Base-by-base conservation (phyloP, 192 early-diverging fungal genomes). In the Dissophora globulifera region DNA sequence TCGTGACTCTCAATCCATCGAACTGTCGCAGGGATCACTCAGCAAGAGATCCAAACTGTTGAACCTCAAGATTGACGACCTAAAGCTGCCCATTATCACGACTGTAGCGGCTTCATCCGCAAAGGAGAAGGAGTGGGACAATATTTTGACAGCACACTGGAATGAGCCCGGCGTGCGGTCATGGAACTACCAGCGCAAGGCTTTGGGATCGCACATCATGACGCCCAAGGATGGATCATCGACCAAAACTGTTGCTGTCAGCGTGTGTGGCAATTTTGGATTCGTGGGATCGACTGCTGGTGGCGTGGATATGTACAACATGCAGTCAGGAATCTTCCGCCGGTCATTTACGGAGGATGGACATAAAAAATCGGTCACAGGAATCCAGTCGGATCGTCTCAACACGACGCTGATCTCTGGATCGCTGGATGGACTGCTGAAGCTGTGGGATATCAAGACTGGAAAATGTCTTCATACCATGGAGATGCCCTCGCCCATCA, bases 201-300 rank as follows among this genome's bases (percentile, higher is more conserved):
- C 85, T 0, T 58, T 98, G 65, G 93, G 93, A 30, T 85, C 89
- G 30, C 86, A 90, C 55, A 70, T 83, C 41, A 74, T 98, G 50
- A 30, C 78, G 3, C 83, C 90, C 40, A 79, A 80, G 32, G 95
- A 95, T 80, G 68, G 67, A 11, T 71, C 87, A 4, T 42, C 75
- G 1, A 85, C 92, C 32, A 91, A 85, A 62, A 76, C 87, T 0
- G 90, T 93, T 29, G 85, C 84, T 0, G 81, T 99, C 35, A 95
- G 92, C 76, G 79, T 85, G 1, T 98, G 96, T 55, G 98, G 98
- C 49, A 96, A 98, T 78, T 98, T 91, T 89, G 94, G 92, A 7
- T 91, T 96, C 64, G 81, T 96, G 4, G 98, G 96, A 4, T 86
- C 89, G 25, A 74, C 87, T 9, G 70, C 78, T 30, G 98, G 98